These are phyloP conservation scores for Zelopaecilomyces penicillatus DNA, from an alignment of 2,329 filamentous ascomycete genomes.

Conservation along the genomic window DNA sequence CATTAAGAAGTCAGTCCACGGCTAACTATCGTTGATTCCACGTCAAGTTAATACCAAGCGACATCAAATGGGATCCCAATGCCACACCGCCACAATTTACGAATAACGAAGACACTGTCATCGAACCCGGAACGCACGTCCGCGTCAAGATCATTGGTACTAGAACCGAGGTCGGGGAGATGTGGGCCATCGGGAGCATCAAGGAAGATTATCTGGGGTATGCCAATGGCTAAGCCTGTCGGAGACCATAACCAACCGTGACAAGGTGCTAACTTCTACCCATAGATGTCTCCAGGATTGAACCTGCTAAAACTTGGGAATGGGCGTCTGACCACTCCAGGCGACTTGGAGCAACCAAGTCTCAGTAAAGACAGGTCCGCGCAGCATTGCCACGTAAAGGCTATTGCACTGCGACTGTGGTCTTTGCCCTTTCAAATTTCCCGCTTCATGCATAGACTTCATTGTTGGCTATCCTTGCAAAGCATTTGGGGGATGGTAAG, in stretches of 20 bases:
- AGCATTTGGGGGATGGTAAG: no score
- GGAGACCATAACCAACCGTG: no score
- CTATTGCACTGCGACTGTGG: no score
- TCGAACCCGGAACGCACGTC: constrained; percentile 88
- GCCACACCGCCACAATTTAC: constrained; percentile 96
- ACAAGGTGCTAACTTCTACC: background rate
- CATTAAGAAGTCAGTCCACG: background rate
- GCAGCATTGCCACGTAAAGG: no score
- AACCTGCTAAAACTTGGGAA: background rate
- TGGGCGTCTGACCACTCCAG: no score
- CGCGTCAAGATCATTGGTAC: constrained; percentile 92
- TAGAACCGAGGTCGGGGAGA: constrained; percentile 84
- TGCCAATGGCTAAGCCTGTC: constrained; percentile 4
- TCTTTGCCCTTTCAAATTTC: no score
- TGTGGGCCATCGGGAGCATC: constrained; percentile 96
- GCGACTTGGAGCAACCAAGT: no score
- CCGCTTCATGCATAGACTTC: no score
- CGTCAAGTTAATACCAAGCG: constrained; percentile 72
- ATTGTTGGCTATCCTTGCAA: no score
- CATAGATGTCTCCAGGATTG: constrained; percentile 14
- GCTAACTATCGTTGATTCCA: background rate
- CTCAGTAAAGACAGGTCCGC: no score
- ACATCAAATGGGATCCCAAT: constrained; percentile 91
- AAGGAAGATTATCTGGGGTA: constrained; percentile 73
- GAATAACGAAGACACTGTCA: constrained; percentile 86